phyloP scores from a whole-genome alignment of 1,284 basidiomycete genomes.

The Athelia psychrophila region DNA sequence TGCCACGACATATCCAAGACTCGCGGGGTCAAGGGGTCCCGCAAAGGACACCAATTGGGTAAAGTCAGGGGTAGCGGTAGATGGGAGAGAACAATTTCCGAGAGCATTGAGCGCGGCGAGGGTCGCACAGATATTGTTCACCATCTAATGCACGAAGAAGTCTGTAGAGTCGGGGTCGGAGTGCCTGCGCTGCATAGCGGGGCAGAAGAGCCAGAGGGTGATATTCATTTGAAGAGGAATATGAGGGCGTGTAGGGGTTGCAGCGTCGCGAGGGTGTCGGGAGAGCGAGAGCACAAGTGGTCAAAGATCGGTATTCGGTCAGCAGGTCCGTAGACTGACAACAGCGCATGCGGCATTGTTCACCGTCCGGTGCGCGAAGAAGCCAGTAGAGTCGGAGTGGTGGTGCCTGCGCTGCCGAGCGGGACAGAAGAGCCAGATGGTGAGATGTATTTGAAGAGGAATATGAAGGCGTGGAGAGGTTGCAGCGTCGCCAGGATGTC shows the following conservation, averaged over 20 bases:
- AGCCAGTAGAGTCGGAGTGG: slow-evolving; percentile 77
- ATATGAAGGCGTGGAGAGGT: slow-evolving; percentile 86
- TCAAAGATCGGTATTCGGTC: no score
- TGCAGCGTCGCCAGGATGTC: slow-evolving; percentile 69
- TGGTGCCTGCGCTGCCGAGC: slow-evolving; percentile 53
- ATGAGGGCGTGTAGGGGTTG: slow-evolving; percentile 86
- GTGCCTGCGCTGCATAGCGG: slow-evolving; percentile 48
- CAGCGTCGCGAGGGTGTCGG: slow-evolving; percentile 66
- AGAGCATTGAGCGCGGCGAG: slow-evolving; percentile 88
- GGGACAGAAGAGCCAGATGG: slow-evolving; percentile 36
- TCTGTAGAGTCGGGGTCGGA: slow-evolving; percentile 77
- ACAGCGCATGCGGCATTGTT: slow-evolving; percentile 95
- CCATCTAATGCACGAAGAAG: slow-evolving; percentile 90
- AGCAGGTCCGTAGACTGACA: slow-evolving; percentile 84
- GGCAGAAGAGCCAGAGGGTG: slow-evolving; percentile 39
- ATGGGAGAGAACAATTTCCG: slow-evolving; percentile 81
- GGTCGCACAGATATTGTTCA: slow-evolving; percentile 93
- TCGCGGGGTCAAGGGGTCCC: slow-evolving; percentile 81
- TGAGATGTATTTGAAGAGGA: slow-evolving; percentile 91
- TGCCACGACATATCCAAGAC: slow-evolving; percentile 81
- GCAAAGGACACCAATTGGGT: slow-evolving; percentile 80
- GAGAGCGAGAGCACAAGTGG: slow-evolving; percentile 85
- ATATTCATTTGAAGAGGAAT: slow-evolving; percentile 93
- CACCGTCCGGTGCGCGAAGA: slow-evolving; percentile 91
- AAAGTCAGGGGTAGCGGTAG: slow-evolving; percentile 52